These are phyloP conservation scores for Talaromyces pinophilus DNA, from an alignment of 2,329 filamentous ascomycete species.

Conservation along the genomic window DNA sequence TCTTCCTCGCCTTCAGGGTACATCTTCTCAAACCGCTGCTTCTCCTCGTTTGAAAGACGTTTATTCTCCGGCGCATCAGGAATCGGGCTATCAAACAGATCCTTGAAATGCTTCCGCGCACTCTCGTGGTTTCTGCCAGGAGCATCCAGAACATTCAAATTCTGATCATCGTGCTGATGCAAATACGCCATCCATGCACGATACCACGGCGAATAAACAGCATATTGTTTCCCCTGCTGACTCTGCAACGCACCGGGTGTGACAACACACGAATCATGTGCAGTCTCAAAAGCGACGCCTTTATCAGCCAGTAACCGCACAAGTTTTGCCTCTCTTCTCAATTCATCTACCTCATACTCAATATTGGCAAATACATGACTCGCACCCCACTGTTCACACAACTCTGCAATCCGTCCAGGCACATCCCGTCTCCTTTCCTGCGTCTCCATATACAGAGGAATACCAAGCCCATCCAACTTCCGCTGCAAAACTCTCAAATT, in stretches of 20 bases:
- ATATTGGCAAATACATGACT: slow-evolving; percentile 79
- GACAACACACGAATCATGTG: slow-evolving; percentile 82
- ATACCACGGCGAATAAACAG: slow-evolving; percentile 84
- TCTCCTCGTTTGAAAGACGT: slow-evolving; percentile 59
- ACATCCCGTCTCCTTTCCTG: slow-evolving; percentile 66
- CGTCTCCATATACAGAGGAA: slow-evolving; percentile 76
- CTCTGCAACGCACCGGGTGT: slow-evolving; percentile 68
- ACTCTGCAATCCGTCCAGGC: slow-evolving; percentile 61
- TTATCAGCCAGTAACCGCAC: slow-evolving; percentile 61
- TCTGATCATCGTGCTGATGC: slow-evolving; percentile 66
- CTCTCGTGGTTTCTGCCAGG: slow-evolving; percentile 58
- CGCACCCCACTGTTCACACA: slow-evolving; percentile 71
- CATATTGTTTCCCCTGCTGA: slow-evolving; percentile 74
- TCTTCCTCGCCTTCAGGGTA: slow-evolving; percentile 79
- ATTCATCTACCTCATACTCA: slow-evolving; percentile 89
- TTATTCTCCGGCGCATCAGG: slow-evolving; percentile 67
- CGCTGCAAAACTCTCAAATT: slow-evolving; percentile 65
- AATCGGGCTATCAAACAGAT: slow-evolving; percentile 62
- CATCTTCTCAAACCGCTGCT: slow-evolving; percentile 57
- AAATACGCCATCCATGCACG: slow-evolving; percentile 73
- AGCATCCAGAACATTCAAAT: slow-evolving; percentile 60
- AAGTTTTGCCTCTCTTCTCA: slow-evolving; percentile 72
- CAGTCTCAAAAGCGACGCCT: slow-evolving; percentile 68
- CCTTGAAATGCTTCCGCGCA: slow-evolving; percentile 52
- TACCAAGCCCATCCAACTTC: slow-evolving; percentile 69